phyloP scores from a whole-genome alignment of 2,329 filamentous ascomycete species.

The Fusarium sp. region DNA sequence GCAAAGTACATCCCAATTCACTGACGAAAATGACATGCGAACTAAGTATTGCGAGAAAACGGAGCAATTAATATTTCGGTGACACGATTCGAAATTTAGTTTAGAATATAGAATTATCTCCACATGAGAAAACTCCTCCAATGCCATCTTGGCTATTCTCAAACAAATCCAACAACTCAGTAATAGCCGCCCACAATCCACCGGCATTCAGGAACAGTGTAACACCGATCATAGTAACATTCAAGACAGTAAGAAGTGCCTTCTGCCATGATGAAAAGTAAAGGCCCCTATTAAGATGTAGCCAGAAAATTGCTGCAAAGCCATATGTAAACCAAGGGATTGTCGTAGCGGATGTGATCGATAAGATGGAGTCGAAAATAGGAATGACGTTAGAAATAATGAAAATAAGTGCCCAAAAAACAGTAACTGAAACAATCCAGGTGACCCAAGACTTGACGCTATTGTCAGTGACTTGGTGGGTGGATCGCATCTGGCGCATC shows the following conservation, averaged over 20 bases:
- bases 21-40: too few species aligned
- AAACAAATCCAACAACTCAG: slow-evolving; percentile 42
- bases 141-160: slow-evolving; percentile 19
- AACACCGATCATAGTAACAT: slow-evolving; percentile 34
- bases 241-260: slow-evolving; percentile 32
- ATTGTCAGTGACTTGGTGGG: slow-evolving; percentile 38
- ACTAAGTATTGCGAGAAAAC: not conserved
- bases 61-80: too few species aligned
- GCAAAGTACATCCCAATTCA: too few species aligned
- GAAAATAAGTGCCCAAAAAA: slow-evolving; percentile 47
- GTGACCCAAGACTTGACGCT: slow-evolving; percentile 46
- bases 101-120: slow-evolving; percentile 38
- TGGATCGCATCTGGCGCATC: slow-evolving; percentile 36
- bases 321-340: slow-evolving; percentile 48
- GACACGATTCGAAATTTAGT: too few species aligned
- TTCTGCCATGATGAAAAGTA: slow-evolving; percentile 42
- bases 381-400: slow-evolving; percentile 48
- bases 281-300: slow-evolving; percentile 38
- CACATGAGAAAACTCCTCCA: slow-evolving; percentile 42
- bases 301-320: slow-evolving; percentile 45
- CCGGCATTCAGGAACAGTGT: slow-evolving; percentile 46
- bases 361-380: slow-evolving; percentile 48
- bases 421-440: slow-evolving; percentile 41
- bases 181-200: slow-evolving; percentile 45
- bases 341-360: slow-evolving; percentile 44